Percentiles rank a stretch among this genome's conserved stretches.
Conservation (phyloP, 495 filamentous ascomycete genomes). For the Tuber magnatum region DNA sequence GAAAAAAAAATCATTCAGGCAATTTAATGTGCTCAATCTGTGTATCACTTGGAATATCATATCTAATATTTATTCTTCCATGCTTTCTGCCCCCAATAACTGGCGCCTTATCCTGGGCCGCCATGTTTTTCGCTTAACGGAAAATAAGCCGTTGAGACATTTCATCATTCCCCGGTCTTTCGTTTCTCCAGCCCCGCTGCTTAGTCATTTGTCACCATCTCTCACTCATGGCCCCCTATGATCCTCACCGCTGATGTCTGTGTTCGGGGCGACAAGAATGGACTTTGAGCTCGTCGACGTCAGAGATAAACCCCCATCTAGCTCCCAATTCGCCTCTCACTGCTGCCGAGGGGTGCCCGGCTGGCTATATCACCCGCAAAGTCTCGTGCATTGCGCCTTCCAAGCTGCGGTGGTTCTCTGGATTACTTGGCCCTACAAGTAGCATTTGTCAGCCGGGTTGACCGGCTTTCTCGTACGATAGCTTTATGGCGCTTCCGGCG, state of each 20-base stretch:
- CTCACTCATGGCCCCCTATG: background rate
- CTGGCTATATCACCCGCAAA: background rate
- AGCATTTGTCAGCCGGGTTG: background rate
- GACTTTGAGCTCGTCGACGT: background rate
- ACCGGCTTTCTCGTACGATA: background rate
- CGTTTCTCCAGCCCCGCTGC: background rate
- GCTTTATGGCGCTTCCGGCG: background rate
- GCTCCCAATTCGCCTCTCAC: background rate
- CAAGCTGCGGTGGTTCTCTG: background rate
- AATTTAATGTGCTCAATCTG: conserved; percentile 5
- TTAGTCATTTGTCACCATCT: background rate
- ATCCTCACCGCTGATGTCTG: background rate
- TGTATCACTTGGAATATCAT: conserved; percentile 1
- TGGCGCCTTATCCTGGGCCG: background rate
- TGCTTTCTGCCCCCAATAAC: background rate
- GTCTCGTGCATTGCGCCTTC: background rate
- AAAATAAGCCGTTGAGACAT: background rate
- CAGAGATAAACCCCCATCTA: background rate
- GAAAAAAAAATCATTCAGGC: background rate
- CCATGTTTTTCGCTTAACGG: background rate
- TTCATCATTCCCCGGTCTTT: background rate
- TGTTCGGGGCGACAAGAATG: background rate
- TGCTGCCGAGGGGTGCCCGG: background rate
- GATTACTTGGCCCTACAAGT: background rate
- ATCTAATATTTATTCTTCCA: background rate